Evolutionary conservation across 176 grass and related monocot species (phyloP).

Genomic region (Stipa capillata): DNA sequence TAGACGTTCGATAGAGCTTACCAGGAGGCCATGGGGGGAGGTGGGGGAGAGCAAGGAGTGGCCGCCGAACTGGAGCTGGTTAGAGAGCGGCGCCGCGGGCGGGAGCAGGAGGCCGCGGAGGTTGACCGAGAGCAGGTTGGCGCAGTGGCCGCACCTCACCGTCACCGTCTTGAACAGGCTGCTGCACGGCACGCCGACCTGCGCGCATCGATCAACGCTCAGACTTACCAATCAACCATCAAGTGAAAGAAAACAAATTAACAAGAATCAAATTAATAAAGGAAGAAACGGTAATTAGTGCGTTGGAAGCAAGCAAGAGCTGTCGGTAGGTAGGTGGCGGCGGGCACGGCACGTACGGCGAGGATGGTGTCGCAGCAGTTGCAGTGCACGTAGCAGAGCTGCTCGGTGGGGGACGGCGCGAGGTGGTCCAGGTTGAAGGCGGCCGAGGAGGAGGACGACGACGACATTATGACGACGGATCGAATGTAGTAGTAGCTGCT

Average conservation of each 20-base stretch:
- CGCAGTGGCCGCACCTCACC: slow-evolving; percentile 90
- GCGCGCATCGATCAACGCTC: not conserved
- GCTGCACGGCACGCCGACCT: slow-evolving; percentile 94
- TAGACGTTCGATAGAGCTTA: not conserved
- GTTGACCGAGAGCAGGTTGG: slow-evolving; percentile 94
- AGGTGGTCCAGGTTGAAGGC: slow-evolving; percentile 85
- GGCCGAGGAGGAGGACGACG: slow-evolving; percentile 68
- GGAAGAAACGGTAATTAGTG: no score
- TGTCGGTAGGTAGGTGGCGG: slow-evolving; percentile 29
- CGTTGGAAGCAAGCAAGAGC: not conserved
- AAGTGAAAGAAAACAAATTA: not conserved
- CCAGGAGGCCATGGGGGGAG: slow-evolving; percentile 68
- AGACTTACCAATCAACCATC: not conserved
- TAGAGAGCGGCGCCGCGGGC: slow-evolving; percentile 27
- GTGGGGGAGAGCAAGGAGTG: slow-evolving; percentile 54
- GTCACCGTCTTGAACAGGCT: slow-evolving; percentile 98
- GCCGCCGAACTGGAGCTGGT: slow-evolving; percentile 66
- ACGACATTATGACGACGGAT: slow-evolving; percentile 27
- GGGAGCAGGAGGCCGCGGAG: slow-evolving; percentile 69
- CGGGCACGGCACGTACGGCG: slow-evolving; percentile 46
- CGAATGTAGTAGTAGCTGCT: not conserved
- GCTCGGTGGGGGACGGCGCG: slow-evolving; percentile 83
- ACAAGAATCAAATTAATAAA: not conserved
- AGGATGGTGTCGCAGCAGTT: slow-evolving; percentile 98
- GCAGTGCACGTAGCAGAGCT: slow-evolving; percentile 99